Conservation (phyloP, 768 basidiomycete genomes). For the Infundibulicybe gibba region DNA sequence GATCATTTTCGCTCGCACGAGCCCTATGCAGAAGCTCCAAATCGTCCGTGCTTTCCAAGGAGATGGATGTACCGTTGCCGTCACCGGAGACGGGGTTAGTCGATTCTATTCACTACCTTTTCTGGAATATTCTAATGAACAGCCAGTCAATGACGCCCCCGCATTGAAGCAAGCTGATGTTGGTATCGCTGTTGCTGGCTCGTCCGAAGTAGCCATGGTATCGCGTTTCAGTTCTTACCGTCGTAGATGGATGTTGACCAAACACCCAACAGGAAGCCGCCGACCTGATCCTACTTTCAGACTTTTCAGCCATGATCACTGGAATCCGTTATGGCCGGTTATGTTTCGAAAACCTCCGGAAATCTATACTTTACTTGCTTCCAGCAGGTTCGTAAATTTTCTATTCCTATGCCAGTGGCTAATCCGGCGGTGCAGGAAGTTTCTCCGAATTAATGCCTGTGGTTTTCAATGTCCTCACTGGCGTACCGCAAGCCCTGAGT, state of each 20-base stretch:
- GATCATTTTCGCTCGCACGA: constrained; percentile 61
- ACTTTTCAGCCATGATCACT: constrained; percentile 61
- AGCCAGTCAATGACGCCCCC: constrained; percentile 52
- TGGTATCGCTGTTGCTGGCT: constrained; percentile 56
- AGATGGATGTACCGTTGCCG: constrained; percentile 50
- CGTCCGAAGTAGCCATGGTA: constrained; percentile 44
- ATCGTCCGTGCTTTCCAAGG: constrained; percentile 59
- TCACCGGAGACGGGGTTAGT: constrained; percentile 57
- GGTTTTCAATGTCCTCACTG: constrained; percentile 40
- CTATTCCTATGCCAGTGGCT: background rate
- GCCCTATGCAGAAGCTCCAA: constrained; percentile 60
- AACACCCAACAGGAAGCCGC: constrained; percentile 38
- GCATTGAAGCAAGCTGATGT: constrained; percentile 59
- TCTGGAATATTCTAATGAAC: background rate
- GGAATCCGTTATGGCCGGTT: constrained; percentile 66
- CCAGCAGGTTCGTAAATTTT: constrained; percentile 43
- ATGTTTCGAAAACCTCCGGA: constrained; percentile 62
- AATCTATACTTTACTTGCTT: constrained; percentile 47
- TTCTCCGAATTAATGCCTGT: constrained; percentile 65
- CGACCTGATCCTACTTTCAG: constrained; percentile 61
- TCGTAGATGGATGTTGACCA: background rate
- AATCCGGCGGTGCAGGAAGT: constrained; percentile 18
- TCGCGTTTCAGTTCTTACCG: background rate
- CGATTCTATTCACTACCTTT: background rate
- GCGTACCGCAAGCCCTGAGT: constrained; percentile 31